A percentile compares a stretch with the other conserved stretches of the same genome.
These are phyloP conservation scores for Hericium alpestre DNA, from an alignment of 768 basidiomycete genomes.

Conservation along the genomic window DNA sequence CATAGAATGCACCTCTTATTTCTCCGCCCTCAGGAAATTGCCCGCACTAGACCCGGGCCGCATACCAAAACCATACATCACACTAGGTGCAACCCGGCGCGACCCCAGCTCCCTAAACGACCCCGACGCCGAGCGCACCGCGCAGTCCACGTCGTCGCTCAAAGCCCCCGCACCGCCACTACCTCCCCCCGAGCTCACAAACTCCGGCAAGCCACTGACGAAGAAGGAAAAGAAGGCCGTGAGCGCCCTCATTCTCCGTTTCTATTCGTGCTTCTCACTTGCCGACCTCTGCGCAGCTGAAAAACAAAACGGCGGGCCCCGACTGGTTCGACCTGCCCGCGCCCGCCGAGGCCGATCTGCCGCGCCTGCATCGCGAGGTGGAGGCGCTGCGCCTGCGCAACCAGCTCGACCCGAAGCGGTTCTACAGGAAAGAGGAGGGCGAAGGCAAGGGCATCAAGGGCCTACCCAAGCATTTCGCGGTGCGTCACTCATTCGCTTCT, in stretches of 20 bases:
- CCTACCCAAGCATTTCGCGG: slow-evolving; percentile 84
- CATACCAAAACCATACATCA: slow-evolving; percentile 58
- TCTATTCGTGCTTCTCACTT: not conserved
- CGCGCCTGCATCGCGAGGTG: slow-evolving; percentile 72
- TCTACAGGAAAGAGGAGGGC: slow-evolving; percentile 79
- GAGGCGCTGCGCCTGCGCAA: slow-evolving; percentile 80
- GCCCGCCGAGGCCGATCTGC: slow-evolving; percentile 69
- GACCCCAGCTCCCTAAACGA: slow-evolving; percentile 44
- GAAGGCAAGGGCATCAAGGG: slow-evolving; percentile 80
- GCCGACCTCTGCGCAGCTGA: slow-evolving; percentile 36
- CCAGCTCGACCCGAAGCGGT: slow-evolving; percentile 85
- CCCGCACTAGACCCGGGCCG: slow-evolving; percentile 57
- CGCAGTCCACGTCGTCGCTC: slow-evolving; percentile 38
- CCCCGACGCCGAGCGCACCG: slow-evolving; percentile 46
- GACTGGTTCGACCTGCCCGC: slow-evolving; percentile 86
- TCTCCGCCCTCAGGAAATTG: slow-evolving; percentile 32
- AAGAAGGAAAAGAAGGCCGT: slow-evolving; percentile 68
- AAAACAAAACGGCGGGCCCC: slow-evolving; percentile 62
- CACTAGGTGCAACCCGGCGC: slow-evolving; percentile 32
- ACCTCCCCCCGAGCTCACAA: slow-evolving; percentile 48
- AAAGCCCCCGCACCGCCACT: slow-evolving; percentile 49
- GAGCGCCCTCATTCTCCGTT: slow-evolving; percentile 13
- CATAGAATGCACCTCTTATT: not conserved
- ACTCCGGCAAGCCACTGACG: slow-evolving; percentile 56
- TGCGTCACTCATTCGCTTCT: slow-evolving; percentile 25